Evolutionary conservation across 169 alveolate species (phyloP).

Genomic region (Plasmodium relictum): DNA sequence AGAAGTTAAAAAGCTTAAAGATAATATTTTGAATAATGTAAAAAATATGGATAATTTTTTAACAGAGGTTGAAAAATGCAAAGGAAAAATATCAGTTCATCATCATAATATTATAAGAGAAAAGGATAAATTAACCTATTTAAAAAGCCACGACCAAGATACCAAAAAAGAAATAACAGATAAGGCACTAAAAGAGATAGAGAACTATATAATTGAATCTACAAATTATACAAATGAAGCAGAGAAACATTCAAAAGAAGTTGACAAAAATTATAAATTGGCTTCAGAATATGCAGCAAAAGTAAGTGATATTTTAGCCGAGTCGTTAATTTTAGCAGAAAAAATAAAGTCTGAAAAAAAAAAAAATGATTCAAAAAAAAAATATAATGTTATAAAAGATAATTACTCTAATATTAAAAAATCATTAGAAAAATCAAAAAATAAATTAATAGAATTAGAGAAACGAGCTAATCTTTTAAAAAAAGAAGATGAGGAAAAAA

Average conservation of each 20-base stretch:
- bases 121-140: background rate
- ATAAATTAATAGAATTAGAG: too few relatives aligned
- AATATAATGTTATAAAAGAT: background rate
- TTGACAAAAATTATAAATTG: background rate
- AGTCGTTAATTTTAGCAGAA: background rate
- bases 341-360: background rate
- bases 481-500: background rate
- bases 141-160: background rate
- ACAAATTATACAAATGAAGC: background rate
- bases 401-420: too few relatives aligned
- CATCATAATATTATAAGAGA: background rate
- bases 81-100: background rate
- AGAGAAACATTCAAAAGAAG: background rate
- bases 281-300: background rate
- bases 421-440: too few relatives aligned
- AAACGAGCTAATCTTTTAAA: too few relatives aligned
- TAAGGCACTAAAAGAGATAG: background rate
- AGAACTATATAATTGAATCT: background rate
- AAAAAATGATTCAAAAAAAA: background rate
- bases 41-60: background rate
- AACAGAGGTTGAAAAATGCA: background rate
- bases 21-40: too few relatives aligned
- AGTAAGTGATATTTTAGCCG: background rate
- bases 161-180: background rate
- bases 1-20: too few relatives aligned